Conservation (phyloP, 129 eudicot species). For the Pulicaria dysenterica region DNA sequence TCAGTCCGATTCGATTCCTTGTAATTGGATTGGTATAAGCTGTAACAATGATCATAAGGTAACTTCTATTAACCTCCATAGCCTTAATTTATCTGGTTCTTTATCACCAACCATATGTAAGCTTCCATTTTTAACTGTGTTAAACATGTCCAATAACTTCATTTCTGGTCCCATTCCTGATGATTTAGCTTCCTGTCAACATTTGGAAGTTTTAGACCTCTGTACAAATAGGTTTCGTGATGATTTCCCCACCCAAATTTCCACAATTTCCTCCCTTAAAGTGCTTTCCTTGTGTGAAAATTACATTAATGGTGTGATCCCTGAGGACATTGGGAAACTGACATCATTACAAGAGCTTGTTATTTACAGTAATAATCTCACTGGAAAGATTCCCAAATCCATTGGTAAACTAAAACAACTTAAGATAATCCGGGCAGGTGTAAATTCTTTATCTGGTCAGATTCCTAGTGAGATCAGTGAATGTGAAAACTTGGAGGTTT, state of each 20-base stretch:
- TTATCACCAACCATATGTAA: constrained; percentile 69
- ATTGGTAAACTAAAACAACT: constrained; percentile 55
- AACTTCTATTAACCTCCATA: constrained; percentile 52
- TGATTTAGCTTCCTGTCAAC: constrained; percentile 50
- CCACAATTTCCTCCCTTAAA: constrained; percentile 54
- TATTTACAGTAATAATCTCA: constrained; percentile 76
- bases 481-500: constrained; percentile 63
- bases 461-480: constrained; percentile 70
- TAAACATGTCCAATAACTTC: constrained; percentile 70
- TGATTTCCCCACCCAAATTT: constrained; percentile 56
- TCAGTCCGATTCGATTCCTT: constrained; percentile 51
- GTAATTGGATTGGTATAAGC: constrained; percentile 69
- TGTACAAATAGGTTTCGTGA: constrained; percentile 74
- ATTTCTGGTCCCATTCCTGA: constrained; percentile 74
- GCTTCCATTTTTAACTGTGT: constrained; percentile 54
- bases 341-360: constrained; percentile 67
- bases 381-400: constrained; percentile 71
- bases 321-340: constrained; percentile 62
- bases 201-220: constrained; percentile 68
- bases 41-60: constrained; percentile 55
- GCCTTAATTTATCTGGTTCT: constrained; percentile 62
- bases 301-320: constrained; percentile 62
- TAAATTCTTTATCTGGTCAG: constrained; percentile 64
- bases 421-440: constrained; percentile 74
- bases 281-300: constrained; percentile 76